Conservation (phyloP, 768 basidiomycete species). For the Austroboletus eburneus region DNA sequence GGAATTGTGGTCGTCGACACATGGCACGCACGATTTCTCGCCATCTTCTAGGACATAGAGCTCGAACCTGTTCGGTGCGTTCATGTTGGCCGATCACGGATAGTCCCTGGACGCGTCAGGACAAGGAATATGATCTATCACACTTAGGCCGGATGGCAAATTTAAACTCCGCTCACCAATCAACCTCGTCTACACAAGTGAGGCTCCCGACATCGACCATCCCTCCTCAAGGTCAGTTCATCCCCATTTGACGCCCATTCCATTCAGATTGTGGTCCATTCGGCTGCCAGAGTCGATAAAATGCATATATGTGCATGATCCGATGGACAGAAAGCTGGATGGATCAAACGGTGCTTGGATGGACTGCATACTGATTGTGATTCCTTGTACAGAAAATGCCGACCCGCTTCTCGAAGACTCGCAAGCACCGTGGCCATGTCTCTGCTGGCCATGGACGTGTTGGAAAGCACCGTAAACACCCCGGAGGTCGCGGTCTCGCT, state of each 20-base stretch:
- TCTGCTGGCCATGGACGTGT: conserved; percentile 99
- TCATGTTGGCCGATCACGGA: conserved; percentile 47
- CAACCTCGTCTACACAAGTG: not conserved
- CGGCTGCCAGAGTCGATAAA: conserved; percentile 10
- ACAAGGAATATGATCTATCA: conserved; percentile 50
- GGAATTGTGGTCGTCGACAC: not conserved
- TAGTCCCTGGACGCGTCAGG: conserved; percentile 35
- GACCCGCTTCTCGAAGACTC: conserved; percentile 92
- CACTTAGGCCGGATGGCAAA: conserved; percentile 5
- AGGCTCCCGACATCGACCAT: conserved; percentile 40
- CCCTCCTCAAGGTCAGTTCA: conserved; percentile 66
- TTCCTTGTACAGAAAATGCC: conserved; percentile 65
- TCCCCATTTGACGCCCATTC: conserved; percentile 5
- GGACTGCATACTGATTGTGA: conserved; percentile 23
- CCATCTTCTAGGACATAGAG: conserved; percentile 89
- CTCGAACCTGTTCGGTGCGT: conserved; percentile 92
- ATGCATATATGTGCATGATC: conserved; percentile 15
- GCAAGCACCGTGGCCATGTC: conserved; percentile 99
- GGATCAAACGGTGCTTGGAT: conserved; percentile 36
- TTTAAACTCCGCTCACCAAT: conserved; percentile 26
- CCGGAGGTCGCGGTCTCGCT: conserved; percentile 99
- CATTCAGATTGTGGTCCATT: conserved; percentile 13
- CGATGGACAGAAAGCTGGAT: conserved; percentile 49
- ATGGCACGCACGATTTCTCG: conserved; percentile 79
- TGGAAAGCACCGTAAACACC: conserved; percentile 99